Base-by-base conservation (phyloP, 805 yeast species). In the Danielia oregonensis region DNA sequence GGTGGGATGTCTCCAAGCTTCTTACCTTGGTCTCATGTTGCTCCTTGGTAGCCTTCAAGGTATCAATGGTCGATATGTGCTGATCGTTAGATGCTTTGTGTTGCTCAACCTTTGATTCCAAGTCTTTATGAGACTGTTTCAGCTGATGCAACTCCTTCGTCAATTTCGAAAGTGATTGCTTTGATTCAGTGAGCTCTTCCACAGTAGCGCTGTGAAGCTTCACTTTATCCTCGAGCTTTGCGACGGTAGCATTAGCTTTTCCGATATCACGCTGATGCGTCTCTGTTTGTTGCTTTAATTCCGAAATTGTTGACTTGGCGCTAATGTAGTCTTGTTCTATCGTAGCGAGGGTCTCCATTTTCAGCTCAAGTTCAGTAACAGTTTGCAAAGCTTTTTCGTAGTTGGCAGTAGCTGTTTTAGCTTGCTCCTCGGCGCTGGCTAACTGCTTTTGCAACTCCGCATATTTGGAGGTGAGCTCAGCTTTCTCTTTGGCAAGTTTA, bases 191-290 rank as follows among this genome's bases (percentile, higher is more conserved):
- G 14, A 49, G 33, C 29, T 44, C 49, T 33, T 35, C 34, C 15
- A 42, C 22, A 19, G 22, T 9, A 19, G 9, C 22, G 6, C 9
- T 9, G 9, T 19, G 6, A 9, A 19, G 22, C 9, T 9, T 19
- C 9, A 19, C 22, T 19, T 19, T 19, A 6, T 19, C 22, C 22
- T 19, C 22, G 9, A 19, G 22, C 22, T 19, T 9, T 9, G 9
- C 6, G 9, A 19, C 9, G 22, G 22, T 19, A 19, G 6, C 9
- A 7, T 9, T 19, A 7, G 29, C 29, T 5, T 13, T 4, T 13
- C 25, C 25, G 14, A 24, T 18, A 13, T 24, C 12, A 48, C 51
- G 24, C 26, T 68, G 56, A 43, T 76, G 77, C 39, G 73, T 82
- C 3, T 57, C 57, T 1, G 68, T 50, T 16, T 71, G 49, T 4